Conservation (phyloP, 148 eudicot genomes). For the Fallopia convolvulus region DNA sequence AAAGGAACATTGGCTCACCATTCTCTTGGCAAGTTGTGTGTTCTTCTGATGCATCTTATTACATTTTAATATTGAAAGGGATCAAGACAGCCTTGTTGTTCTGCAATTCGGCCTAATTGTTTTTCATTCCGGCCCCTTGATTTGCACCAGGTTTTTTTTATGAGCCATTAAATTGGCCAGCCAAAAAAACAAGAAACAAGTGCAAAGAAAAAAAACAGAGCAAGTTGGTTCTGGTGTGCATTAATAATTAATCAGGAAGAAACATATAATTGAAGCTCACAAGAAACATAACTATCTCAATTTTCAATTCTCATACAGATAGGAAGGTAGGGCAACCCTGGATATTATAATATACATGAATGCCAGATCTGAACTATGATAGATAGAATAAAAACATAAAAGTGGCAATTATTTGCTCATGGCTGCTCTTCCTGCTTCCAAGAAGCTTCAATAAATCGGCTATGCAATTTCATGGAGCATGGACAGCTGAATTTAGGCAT, state of each 20-base stretch:
- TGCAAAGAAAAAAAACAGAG: not conserved
- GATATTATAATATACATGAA: not conserved
- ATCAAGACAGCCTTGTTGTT: no score
- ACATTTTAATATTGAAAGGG: no score
- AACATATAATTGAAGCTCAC: not conserved
- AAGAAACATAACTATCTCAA: not conserved
- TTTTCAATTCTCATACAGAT: not conserved
- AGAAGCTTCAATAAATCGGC: not conserved
- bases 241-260: not conserved
- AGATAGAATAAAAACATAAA: not conserved
- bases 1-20: not conserved
- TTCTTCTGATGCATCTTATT: not conserved
- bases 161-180: not conserved
- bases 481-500: not conserved
- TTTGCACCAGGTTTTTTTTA: not conserved
- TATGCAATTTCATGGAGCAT: constrained; percentile 1
- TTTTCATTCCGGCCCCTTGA: not conserved
- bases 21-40: not conserved
- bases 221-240: not conserved
- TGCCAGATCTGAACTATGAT: not conserved
- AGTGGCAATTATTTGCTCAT: not conserved
- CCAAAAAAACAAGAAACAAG: not conserved
- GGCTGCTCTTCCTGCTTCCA: constrained; percentile 4
- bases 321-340: not conserved
- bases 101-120: no score